phyloP scores from a whole-genome alignment of 352 stramenopile genomes.

The Achlya hypogyna region DNA sequence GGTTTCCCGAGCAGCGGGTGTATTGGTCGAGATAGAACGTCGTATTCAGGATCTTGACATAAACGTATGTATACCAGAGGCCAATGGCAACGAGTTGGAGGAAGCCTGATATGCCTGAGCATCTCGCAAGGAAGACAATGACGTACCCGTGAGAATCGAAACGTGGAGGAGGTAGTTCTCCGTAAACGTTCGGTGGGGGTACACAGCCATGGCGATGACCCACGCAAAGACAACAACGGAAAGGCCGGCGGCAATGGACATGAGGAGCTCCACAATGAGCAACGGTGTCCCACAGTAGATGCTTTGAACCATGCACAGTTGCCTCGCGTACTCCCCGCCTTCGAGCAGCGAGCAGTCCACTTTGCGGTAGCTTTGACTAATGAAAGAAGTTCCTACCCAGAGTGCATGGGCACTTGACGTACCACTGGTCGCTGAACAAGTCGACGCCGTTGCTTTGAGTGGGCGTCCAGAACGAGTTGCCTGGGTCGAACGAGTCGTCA shows the following conservation, averaged over 20 bases:
- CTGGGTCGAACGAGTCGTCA: conserved; percentile 50
- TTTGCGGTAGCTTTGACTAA: background rate
- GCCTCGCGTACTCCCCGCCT: conserved; percentile 51
- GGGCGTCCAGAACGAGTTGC: conserved; percentile 71
- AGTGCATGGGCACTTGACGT: conserved; percentile 2
- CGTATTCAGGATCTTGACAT: conserved; percentile 45
- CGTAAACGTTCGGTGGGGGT: conserved; percentile 43
- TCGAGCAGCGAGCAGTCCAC: conserved; percentile 11
- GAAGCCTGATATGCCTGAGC: conserved; percentile 22
- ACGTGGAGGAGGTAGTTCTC: conserved; percentile 66
- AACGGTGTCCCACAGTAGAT: conserved; percentile 59
- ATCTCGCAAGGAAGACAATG: background rate
- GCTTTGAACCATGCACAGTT: conserved; percentile 63
- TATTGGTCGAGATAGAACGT: conserved; percentile 78
- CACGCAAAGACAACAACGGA: conserved; percentile 42
- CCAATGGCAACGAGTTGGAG: conserved; percentile 32
- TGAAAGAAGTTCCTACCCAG: background rate
- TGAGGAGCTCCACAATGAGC: conserved; percentile 43
- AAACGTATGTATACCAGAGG: conserved; percentile 67
- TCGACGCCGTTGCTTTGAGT: conserved; percentile 45
- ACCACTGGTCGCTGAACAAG: conserved; percentile 58
- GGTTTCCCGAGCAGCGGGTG: conserved; percentile 56
- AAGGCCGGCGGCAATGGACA: conserved; percentile 41
- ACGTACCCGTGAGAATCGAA: conserved; percentile 38
- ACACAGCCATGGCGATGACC: conserved; percentile 41